Evolutionary conservation across 1,284 basidiomycete genomes (phyloP).

Genomic region (Apiotrichum gracile): DNA sequence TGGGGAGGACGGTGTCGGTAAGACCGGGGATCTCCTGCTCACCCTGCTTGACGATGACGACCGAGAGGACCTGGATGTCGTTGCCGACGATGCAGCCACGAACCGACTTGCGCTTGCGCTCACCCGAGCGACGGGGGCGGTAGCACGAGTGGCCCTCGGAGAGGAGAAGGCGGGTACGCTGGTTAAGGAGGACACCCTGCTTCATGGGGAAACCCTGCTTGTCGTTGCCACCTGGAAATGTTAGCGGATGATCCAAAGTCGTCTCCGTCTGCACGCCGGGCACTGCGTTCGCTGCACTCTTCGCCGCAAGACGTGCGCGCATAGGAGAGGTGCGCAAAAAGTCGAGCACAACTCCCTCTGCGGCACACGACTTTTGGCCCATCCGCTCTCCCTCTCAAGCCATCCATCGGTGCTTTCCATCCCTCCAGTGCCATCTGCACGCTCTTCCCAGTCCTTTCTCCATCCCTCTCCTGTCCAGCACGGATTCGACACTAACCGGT

Average conservation of each 20-base stretch:
- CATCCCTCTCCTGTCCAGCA: background rate
- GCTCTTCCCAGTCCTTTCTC: background rate
- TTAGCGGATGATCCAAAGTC: background rate
- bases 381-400: too few relatives aligned
- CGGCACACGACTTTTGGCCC: too few relatives aligned
- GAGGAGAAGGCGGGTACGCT: slow-evolving; percentile 92
- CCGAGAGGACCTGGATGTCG: slow-evolving; percentile 91
- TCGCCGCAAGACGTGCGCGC: background rate
- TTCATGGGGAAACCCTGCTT: slow-evolving; percentile 65
- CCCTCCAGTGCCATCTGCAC: background rate
- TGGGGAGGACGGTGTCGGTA: slow-evolving; percentile 88
- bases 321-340: too few relatives aligned
- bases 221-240: slow-evolving; percentile 42
- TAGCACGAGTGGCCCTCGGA: slow-evolving; percentile 96
- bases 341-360: too few relatives aligned
- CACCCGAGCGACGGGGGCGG: slow-evolving; percentile 84
- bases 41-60: slow-evolving; percentile 96
- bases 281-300: background rate
- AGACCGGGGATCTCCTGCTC: slow-evolving; percentile 86
- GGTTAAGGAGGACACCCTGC: slow-evolving; percentile 92
- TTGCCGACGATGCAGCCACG: slow-evolving; percentile 95
- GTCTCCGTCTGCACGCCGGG: slow-evolving; percentile 48
- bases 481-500: slow-evolving; percentile 57
- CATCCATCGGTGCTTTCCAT: too few relatives aligned
- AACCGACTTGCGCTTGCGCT: slow-evolving; percentile 98